These are phyloP conservation scores for Fusarium acutatum DNA, from an alignment of 2,329 filamentous ascomycete species.

Conservation along the genomic window DNA sequence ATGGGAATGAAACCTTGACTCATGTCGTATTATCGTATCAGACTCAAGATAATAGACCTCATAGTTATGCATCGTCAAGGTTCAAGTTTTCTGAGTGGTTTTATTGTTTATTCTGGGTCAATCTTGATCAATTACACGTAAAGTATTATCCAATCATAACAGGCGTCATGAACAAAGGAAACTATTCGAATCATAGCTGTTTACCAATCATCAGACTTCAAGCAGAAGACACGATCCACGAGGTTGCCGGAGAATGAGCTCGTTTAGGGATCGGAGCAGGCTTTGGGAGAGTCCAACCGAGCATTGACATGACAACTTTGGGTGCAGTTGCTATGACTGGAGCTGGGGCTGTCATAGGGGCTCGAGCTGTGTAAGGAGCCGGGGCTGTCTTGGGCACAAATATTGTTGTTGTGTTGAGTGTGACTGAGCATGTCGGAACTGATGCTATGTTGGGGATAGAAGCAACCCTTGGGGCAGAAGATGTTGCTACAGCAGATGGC, in stretches of 20 bases:
- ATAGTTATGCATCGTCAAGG: fast-evolving
- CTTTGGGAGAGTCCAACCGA: conserved; percentile 5
- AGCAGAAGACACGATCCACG: conserved; percentile 5
- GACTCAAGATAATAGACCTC: not conserved
- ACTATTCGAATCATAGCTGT: not conserved
- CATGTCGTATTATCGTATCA: not conserved
- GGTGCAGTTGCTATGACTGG: conserved; percentile 14
- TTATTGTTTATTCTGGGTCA: not conserved
- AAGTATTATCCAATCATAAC: not conserved
- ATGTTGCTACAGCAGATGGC: not conserved
- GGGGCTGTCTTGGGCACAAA: conserved; percentile 5
- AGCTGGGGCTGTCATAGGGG: conserved; percentile 13
- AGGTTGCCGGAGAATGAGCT: conserved; percentile 11
- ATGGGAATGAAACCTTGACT: not conserved
- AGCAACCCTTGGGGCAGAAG: not conserved
- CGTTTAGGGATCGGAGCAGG: conserved; percentile 9
- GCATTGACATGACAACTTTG: conserved; percentile 17
- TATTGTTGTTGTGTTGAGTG: not conserved
- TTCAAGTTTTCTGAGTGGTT: not conserved
- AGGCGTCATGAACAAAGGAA: not conserved
- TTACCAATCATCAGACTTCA: not conserved
- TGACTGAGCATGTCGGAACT: not conserved
- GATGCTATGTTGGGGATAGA: not conserved
- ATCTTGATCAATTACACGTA: not conserved
- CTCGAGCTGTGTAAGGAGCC: conserved; percentile 4